Evolutionary conservation across 257 asterid species (phyloP).

Genomic region (Gentiana macrophylla): DNA sequence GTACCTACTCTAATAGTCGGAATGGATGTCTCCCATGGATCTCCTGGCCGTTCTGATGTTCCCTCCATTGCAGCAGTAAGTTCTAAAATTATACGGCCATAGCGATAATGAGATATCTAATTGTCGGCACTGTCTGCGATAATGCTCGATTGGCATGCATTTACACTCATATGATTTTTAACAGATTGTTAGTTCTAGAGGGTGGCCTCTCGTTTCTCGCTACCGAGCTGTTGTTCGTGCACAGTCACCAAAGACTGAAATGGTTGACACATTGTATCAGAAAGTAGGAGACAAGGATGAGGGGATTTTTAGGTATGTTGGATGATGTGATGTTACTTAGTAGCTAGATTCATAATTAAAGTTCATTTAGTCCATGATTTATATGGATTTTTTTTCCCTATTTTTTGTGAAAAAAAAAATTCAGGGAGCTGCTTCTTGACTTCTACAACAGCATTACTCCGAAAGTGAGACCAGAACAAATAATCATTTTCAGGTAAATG

Average conservation of each 20-base stretch:
- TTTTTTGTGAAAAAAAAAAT: background rate
- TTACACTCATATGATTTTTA: slow-evolving; percentile 4
- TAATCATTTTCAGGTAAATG: slow-evolving; percentile 54
- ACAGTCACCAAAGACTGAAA: slow-evolving; percentile 54
- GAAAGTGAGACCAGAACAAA: slow-evolving; percentile 35
- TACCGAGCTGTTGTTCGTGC: slow-evolving; percentile 64
- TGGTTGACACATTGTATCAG: slow-evolving; percentile 49
- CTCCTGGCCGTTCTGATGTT: slow-evolving; percentile 62
- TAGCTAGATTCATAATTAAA: no score
- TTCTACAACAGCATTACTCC: slow-evolving; percentile 29
- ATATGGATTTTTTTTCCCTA: background rate
- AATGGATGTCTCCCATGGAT: slow-evolving; percentile 88
- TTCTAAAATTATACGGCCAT: no score
- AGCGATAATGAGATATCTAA: background rate
- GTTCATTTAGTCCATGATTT: background rate
- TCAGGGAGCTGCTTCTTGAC: slow-evolving; percentile 51
- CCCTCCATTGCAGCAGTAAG: slow-evolving; percentile 72
- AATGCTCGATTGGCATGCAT: background rate
- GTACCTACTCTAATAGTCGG: slow-evolving; percentile 59
- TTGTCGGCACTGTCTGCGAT: background rate
- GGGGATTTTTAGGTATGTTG: slow-evolving; percentile 50
- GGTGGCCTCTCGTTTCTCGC: slow-evolving; percentile 57
- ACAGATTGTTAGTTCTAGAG: slow-evolving; percentile 63
- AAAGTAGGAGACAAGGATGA: slow-evolving; percentile 30
- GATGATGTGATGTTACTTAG: background rate